phyloP scores from a whole-genome alignment of 2,329 filamentous ascomycete genomes.

The Lasiodiplodia sp. region DNA sequence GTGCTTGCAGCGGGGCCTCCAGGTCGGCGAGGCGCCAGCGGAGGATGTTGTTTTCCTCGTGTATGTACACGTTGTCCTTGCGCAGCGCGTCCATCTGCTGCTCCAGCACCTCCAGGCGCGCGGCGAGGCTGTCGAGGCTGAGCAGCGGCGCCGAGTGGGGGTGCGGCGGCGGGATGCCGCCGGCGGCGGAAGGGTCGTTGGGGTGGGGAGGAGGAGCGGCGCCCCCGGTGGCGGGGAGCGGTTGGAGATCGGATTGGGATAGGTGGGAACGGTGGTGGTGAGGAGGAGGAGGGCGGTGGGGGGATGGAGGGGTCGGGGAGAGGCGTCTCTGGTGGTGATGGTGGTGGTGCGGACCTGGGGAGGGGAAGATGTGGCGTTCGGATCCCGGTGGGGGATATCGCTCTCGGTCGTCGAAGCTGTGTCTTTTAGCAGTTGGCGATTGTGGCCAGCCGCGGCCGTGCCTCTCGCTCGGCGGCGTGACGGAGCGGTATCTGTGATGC shows the following conservation, averaged over 20 bases:
- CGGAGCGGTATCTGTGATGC: neutral
- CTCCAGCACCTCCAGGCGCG: neutral
- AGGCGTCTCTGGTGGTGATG: neutral
- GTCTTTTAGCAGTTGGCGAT: neutral
- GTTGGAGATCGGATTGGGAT: neutral
- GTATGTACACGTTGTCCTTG: neutral
- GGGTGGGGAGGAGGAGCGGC: no score
- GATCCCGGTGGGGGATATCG: neutral
- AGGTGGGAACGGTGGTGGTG: neutral
- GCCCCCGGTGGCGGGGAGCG: neutral
- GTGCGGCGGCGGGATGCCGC: neutral
- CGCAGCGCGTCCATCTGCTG: neutral
- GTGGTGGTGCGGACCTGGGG: neutral
- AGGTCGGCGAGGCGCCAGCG: constrained; percentile 12
- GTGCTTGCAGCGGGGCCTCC: neutral
- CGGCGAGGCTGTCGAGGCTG: neutral
- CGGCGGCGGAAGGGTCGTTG: no score
- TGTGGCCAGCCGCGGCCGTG: neutral
- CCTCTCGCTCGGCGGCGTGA: constrained; percentile 11
- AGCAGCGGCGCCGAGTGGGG: neutral
- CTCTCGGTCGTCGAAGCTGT: neutral
- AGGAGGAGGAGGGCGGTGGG: neutral
- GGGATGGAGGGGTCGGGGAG: neutral
- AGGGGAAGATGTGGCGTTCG: neutral
- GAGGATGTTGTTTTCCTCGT: constrained; percentile 3